Conservation (phyloP, 192 early-diverging fungal genomes). For the Coemansia sp. region DNA sequence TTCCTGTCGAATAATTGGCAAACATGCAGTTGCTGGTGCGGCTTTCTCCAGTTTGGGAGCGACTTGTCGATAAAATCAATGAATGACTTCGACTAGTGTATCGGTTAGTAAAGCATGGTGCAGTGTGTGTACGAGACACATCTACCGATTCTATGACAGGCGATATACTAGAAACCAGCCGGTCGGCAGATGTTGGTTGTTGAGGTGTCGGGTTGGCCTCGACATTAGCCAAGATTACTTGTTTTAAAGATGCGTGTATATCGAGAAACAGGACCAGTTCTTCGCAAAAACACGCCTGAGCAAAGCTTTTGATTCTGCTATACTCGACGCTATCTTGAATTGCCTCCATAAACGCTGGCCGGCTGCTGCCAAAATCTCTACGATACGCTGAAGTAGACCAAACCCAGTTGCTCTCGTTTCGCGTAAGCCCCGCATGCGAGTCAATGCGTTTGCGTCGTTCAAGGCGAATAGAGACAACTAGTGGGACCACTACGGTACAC, state of each 20-base stretch:
- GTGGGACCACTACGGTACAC: conserved; percentile 13
- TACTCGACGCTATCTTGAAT: conserved; percentile 25
- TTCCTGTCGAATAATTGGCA: conserved; percentile 8
- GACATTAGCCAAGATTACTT: background rate
- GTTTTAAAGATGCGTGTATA: conserved; percentile 20
- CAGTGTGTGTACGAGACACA: background rate
- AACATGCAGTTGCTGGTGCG: too few relatives aligned
- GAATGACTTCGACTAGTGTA: background rate
- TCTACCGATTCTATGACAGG: too few relatives aligned
- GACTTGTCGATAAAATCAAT: too few relatives aligned
- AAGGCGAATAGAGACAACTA: conserved; percentile 10
- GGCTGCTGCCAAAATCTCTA: conserved; percentile 16
- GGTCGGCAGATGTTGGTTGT: too few relatives aligned
- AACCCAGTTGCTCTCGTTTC: conserved; percentile 6
- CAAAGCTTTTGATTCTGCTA: conserved; percentile 14
- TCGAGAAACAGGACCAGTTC: conserved; percentile 30
- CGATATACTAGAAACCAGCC: too few relatives aligned
- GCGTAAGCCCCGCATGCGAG: background rate
- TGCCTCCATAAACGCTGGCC: conserved; percentile 21
- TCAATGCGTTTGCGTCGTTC: background rate
- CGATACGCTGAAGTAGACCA: conserved; percentile 11
- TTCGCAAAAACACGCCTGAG: conserved; percentile 27
- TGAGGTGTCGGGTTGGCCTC: too few relatives aligned
- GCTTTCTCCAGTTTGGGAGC: too few relatives aligned
- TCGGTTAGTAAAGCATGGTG: background rate